phyloP scores from a whole-genome alignment of 352 stramenopile genomes.

The Pythium sukuiense region DNA sequence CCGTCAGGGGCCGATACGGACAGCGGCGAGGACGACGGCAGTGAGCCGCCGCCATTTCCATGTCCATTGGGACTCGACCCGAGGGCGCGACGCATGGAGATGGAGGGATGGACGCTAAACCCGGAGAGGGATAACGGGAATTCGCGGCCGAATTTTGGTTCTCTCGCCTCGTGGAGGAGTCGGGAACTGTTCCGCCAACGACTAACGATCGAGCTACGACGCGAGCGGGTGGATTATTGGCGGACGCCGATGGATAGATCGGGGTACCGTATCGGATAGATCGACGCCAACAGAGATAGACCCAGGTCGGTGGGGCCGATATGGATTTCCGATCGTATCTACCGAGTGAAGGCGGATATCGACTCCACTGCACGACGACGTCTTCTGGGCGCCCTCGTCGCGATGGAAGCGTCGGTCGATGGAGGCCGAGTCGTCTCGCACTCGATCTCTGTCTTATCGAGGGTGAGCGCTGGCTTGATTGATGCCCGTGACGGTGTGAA shows the following conservation, averaged over 20 bases:
- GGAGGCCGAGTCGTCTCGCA: neutral
- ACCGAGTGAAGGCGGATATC: neutral
- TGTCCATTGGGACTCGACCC: neutral
- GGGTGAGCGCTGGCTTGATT: constrained; percentile 17
- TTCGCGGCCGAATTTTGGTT: neutral
- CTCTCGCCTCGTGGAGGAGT: neutral
- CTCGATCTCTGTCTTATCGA: constrained; percentile 13
- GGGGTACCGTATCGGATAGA: too few relatives aligned
- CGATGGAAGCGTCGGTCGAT: constrained; percentile 1
- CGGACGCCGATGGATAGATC: too few relatives aligned
- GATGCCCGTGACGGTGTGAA: constrained; percentile 4
- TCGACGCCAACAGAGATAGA: too few relatives aligned
- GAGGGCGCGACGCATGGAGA: constrained; percentile 17
- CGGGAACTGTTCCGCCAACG: neutral
- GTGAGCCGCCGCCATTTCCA: constrained; percentile 6
- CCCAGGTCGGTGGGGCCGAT: too few relatives aligned
- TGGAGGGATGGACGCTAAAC: too few relatives aligned
- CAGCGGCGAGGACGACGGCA: constrained; percentile 14
- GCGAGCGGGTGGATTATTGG: too few relatives aligned
- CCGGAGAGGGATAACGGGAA: neutral
- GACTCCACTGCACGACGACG: neutral
- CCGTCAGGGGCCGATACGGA: constrained; percentile 15
- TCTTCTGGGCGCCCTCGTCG: neutral
- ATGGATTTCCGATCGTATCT: neutral
- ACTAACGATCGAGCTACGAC: too few relatives aligned